Evolutionary conservation across 257 asterid genomes (phyloP).

Genomic region (Scutellaria barbata): DNA sequence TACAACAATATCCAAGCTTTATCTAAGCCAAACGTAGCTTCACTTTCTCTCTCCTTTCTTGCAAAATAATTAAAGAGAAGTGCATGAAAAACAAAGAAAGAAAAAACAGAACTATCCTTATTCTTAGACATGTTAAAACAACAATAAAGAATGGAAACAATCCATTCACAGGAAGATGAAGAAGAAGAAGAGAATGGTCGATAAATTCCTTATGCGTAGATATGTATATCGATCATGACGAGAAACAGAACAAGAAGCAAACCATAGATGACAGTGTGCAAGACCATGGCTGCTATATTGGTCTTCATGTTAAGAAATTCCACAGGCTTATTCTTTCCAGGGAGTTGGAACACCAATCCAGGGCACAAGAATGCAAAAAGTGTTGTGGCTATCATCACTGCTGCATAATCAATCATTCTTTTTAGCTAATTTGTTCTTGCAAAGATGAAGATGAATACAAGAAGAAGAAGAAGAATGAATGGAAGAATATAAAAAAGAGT

Average conservation of each 20-base stretch:
- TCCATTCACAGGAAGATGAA: not conserved
- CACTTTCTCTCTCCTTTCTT: conserved; percentile 14
- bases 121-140: conserved; percentile 17
- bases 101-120: not conserved
- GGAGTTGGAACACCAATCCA: conserved; percentile 74
- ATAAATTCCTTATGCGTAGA: conserved; percentile 47
- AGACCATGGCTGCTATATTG: conserved; percentile 53
- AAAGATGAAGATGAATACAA: conserved; percentile 26
- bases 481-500: conserved; percentile 35
- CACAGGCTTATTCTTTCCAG: conserved; percentile 66
- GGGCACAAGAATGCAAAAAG: conserved; percentile 74
- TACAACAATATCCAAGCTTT: not conserved
- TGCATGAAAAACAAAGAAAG: conserved; percentile 8
- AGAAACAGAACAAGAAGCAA: conserved; percentile 76
- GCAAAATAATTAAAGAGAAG: not conserved
- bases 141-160: not conserved
- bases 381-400: conserved; percentile 68
- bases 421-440: conserved; percentile 14
- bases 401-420: conserved; percentile 71
- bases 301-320: conserved; percentile 85
- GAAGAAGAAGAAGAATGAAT: conserved; percentile 25
- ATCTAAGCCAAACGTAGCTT: not conserved
- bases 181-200: not conserved
- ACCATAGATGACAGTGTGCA: conserved; percentile 70
- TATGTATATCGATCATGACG: conserved; percentile 66